A percentile compares a stretch with the other conserved stretches of the same genome.
phyloP scores from a whole-genome alignment of 140 eudicot species.

The Stevia rebaudiana region DNA sequence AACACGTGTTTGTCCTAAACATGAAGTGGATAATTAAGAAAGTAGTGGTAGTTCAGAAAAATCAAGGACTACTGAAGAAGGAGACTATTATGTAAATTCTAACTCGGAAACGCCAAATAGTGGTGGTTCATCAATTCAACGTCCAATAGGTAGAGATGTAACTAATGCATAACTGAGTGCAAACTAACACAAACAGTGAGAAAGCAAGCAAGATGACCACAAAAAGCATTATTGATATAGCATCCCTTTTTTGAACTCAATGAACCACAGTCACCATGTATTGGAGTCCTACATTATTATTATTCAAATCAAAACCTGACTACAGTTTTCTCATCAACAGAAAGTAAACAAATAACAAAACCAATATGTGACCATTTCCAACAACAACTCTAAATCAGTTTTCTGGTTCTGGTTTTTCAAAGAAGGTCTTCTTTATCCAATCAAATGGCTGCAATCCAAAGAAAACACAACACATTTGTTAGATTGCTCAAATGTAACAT shows the following conservation, averaged over 20 bases:
- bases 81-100: too few species aligned
- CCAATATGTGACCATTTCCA: conserved; percentile 10
- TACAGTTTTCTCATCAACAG: conserved; percentile 35
- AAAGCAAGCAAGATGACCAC: conserved; percentile 1
- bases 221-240: conserved; percentile 15
- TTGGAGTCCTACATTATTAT: conserved; percentile 25
- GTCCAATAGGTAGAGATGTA: not conserved
- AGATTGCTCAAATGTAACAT: too few species aligned
- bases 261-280: not conserved
- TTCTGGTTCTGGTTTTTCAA: conserved; percentile 38
- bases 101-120: not conserved
- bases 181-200: not conserved
- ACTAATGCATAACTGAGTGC: not conserved
- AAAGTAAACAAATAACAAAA: conserved; percentile 19
- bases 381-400: conserved; percentile 8
- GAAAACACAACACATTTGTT: too few species aligned
- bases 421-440: conserved; percentile 43
- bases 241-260: not conserved
- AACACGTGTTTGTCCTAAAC: not conserved
- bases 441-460: conserved; percentile 39
- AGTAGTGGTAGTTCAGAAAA: not conserved
- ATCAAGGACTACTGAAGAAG: too few species aligned
- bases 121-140: not conserved
- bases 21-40: conserved; percentile 1
- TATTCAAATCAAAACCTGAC: conserved; percentile 26